These are phyloP conservation scores for Rhodotorula paludigena DNA, from an alignment of 768 basidiomycete genomes.

Conservation along the genomic window DNA sequence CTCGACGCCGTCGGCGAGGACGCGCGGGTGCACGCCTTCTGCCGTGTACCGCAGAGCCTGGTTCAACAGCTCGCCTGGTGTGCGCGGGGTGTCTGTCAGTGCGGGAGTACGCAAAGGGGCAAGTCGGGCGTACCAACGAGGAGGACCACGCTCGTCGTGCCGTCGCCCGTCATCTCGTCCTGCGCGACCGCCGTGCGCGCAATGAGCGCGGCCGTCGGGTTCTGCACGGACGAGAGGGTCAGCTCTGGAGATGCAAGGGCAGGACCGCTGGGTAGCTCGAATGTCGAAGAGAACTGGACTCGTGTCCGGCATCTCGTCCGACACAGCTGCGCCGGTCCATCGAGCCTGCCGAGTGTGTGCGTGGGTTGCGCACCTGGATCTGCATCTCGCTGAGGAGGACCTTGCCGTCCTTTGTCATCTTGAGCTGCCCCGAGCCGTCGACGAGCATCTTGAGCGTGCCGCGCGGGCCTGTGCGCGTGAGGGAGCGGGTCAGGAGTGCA, in stretches of 20 bases:
- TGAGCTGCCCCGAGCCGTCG: constrained; percentile 95
- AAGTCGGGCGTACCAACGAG: constrained; percentile 63
- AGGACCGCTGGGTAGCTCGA: not conserved
- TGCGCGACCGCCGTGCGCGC: constrained; percentile 97
- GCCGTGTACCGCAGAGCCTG: constrained; percentile 97
- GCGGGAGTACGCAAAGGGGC: constrained; percentile 49
- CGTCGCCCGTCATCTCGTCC: constrained; percentile 98
- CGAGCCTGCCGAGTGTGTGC: too few relatives aligned
- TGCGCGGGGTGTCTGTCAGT: too few relatives aligned
- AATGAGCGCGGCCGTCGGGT: constrained; percentile 98
- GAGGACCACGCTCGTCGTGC: constrained; percentile 93
- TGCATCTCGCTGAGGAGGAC: constrained; percentile 99
- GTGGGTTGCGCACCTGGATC: constrained; percentile 60
- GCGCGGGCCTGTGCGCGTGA: constrained; percentile 74
- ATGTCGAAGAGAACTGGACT: not conserved
- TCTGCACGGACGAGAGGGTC: constrained; percentile 47
- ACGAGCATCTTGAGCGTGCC: constrained; percentile 99
- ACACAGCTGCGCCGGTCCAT: too few relatives aligned
- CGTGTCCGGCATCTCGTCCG: too few relatives aligned
- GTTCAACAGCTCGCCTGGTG: constrained; percentile 61
- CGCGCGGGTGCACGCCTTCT: constrained; percentile 96
- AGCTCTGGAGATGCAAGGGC: not conserved
- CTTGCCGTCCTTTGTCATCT: constrained; percentile 99
- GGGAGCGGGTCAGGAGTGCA: not conserved
- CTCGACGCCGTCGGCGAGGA: constrained; percentile 92